A percentile compares a stretch with the other conserved stretches of the same genome.
These are phyloP conservation scores for Aspergillus fumigatus DNA, from an alignment of 2,329 filamentous ascomycete species.

Conservation along the genomic window DNA sequence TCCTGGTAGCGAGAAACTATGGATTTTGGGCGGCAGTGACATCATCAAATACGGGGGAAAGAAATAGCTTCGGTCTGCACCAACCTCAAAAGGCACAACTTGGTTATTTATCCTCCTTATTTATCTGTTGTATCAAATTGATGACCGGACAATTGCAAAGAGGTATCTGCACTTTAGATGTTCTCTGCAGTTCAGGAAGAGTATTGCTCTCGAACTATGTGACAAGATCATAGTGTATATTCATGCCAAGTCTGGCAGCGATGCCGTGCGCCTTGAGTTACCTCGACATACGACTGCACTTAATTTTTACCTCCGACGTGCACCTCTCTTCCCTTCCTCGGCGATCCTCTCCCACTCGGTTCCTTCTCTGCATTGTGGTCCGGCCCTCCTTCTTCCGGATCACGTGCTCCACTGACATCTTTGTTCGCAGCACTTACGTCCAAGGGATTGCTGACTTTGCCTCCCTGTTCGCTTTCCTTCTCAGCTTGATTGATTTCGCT, in stretches of 20 bases:
- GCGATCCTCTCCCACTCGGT: conserved; percentile 35
- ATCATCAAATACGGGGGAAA: conserved; percentile 29
- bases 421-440: conserved; percentile 59
- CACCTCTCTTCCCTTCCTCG: conserved; percentile 31
- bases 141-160: background rate
- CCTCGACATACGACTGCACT: background rate
- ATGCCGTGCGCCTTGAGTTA: background rate
- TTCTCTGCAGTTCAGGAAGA: too few relatives aligned
- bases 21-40: conserved; percentile 34
- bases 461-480: conserved; percentile 37
- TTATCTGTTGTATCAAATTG: background rate
- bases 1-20: conserved; percentile 37
- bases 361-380: conserved; percentile 37
- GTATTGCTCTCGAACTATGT: background rate
- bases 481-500: conserved; percentile 38
- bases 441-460: conserved; percentile 47
- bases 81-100: background rate
- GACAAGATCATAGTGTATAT: background rate
- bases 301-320: conserved; percentile 2
- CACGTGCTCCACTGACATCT: conserved; percentile 51
- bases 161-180: background rate
- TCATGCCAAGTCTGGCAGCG: background rate
- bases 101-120: background rate
- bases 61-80: conserved; percentile 5
- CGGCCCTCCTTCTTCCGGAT: conserved; percentile 40